These are phyloP conservation scores for Daldinia bambusicola DNA, from an alignment of 495 filamentous ascomycete species.

Conservation along the genomic window DNA sequence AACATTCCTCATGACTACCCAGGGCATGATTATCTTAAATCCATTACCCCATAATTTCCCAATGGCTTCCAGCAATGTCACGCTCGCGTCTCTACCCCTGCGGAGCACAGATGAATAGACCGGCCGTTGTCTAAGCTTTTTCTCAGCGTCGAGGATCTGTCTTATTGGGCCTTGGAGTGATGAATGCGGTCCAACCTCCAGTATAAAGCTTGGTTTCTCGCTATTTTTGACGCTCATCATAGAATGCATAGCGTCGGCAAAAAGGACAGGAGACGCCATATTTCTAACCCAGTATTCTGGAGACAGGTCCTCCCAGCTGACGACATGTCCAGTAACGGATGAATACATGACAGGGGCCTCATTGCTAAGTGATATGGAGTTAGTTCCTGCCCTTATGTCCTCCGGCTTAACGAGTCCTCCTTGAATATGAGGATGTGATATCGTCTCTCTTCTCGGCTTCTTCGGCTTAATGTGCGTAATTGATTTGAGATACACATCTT, in stretches of 20 bases:
- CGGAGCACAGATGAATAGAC: constrained; percentile 43
- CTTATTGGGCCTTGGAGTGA: constrained; percentile 63
- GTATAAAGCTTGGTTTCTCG: constrained; percentile 22
- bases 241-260: constrained; percentile 49
- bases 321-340: constrained; percentile 49
- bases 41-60: constrained; percentile 55
- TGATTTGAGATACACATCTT: constrained; percentile 18
- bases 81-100: constrained; percentile 47
- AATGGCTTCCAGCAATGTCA: constrained; percentile 44
- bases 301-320: constrained; percentile 39
- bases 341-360: constrained; percentile 49
- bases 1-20: constrained; percentile 42
- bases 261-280: constrained; percentile 54
- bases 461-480: constrained; percentile 31
- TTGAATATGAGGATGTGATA: constrained; percentile 18
- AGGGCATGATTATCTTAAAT: constrained; percentile 51
- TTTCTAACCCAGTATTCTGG: constrained; percentile 56
- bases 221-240: constrained; percentile 28
- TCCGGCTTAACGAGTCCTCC: constrained; percentile 10
- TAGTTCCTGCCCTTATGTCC: not conserved
- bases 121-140: constrained; percentile 30
- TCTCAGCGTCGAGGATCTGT: constrained; percentile 54
- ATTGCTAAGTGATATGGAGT: constrained; percentile 7
- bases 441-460: constrained; percentile 4
- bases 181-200: constrained; percentile 48